phyloP scores from a whole-genome alignment of 2,329 filamentous ascomycete species.

The Colletotrichum viniferum region DNA sequence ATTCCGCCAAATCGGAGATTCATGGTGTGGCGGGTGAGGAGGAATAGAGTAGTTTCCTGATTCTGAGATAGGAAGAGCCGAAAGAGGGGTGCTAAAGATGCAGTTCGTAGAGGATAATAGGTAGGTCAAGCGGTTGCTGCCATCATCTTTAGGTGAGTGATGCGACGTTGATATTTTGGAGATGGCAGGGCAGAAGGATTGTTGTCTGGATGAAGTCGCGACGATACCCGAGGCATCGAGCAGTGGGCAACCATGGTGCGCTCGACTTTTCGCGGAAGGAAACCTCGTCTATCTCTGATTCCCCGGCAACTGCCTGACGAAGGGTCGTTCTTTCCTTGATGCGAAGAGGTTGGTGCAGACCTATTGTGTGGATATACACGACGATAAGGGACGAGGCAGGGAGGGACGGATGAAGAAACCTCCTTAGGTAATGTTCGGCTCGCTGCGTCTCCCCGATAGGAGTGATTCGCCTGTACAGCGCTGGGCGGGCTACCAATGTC shows the following conservation, averaged over 20 bases:
- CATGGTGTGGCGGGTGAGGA: neutral
- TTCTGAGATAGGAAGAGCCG: no score
- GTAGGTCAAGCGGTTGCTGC: neutral
- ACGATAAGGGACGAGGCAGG: neutral
- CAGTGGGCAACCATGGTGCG: neutral
- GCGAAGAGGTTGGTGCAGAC: neutral
- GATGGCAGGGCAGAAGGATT: neutral
- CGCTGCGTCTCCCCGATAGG: neutral
- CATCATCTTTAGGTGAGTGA: neutral
- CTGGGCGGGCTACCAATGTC: neutral
- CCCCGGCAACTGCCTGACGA: neutral
- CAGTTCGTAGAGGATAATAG: neutral
- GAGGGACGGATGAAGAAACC: neutral
- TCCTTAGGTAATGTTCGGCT: neutral
- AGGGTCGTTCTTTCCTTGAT: neutral
- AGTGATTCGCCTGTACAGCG: accelerated
- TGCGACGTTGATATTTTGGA: neutral
- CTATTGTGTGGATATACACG: neutral
- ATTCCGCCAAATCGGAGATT: neutral
- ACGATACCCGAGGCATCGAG: neutral
- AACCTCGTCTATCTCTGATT: neutral
- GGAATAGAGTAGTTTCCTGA: neutral
- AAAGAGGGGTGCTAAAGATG: neutral
- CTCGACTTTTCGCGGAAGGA: neutral
- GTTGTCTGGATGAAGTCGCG: neutral